Base-by-base conservation (phyloP, 306 rosid genomes). In the Cicer pinnatifidum region DNA sequence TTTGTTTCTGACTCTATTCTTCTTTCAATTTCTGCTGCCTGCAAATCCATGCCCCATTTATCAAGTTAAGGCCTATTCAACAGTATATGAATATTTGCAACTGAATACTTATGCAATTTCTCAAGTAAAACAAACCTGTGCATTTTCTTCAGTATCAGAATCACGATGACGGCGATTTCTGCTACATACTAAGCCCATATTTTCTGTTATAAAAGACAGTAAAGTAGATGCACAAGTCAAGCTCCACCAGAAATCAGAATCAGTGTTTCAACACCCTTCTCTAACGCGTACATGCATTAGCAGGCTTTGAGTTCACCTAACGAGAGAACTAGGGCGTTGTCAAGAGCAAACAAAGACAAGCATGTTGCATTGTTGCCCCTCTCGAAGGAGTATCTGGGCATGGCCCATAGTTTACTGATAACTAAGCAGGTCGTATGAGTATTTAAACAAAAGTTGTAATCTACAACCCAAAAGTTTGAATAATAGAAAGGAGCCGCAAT, bases 141-240 rank as follows among this genome's bases (percentile, higher is more conserved):
- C 91, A 69, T 82, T 88, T 83, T 88, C 99, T 86, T 94, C 96
- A 16, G 81, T 57, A 37, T 90, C 95, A 8, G 91, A 87, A 76
- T 87, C 89, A 63, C 84, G 83, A 83, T 75, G 84, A 43, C 85
- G 90, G 23, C 88, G 92, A 73, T 71, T 91, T 85, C 83, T 89
- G 84, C 99, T 94, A 81, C 99, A 94, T 71, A 94, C 89, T 80
- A 82, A 86, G 41, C 99, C 99, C 99, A 94, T 94, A 77, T 80
- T 89, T 56, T 88, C 85, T 73, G 87, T 85, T 67, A 82, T 78
- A 83, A 61, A 69, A 83, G 81, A 94, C 73, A 83, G 87, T 90
- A 89, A 88, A 88, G 84, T 88, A 85, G 82, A 82, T 65, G 84
- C 5, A 84, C 84, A 54, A 81, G 80, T 81, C 87, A 81, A 85